These are phyloP conservation scores for Penicillium aurantiogriseum DNA, from an alignment of 2,329 filamentous ascomycete genomes.

Conservation along the genomic window DNA sequence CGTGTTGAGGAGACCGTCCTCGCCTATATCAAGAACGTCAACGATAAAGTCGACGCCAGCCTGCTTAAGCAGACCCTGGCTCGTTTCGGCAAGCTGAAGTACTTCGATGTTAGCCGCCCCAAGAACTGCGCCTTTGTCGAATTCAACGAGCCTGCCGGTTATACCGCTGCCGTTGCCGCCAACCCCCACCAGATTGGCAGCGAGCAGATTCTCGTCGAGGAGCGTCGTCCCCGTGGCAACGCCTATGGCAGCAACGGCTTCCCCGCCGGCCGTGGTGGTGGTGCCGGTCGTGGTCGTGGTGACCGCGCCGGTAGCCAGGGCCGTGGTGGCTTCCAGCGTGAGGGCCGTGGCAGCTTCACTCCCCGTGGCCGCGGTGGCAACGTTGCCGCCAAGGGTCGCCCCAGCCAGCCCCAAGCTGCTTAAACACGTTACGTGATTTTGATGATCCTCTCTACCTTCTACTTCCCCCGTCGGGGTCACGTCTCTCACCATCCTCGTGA, in stretches of 20 bases:
- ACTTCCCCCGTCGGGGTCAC: constrained; percentile 3
- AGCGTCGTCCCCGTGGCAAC: constrained; percentile 74
- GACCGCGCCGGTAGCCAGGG: constrained; percentile 64
- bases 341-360: constrained; percentile 65
- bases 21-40: constrained; percentile 95
- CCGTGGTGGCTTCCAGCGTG: constrained; percentile 66
- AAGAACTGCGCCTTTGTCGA: constrained; percentile 99
- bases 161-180: constrained; percentile 75
- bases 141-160: constrained; percentile 76
- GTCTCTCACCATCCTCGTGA: constrained; percentile 4
- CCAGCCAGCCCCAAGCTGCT: constrained; percentile 46
- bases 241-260: constrained; percentile 68
- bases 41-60: constrained; percentile 75
- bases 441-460: constrained; percentile 12
- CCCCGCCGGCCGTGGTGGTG: constrained; percentile 62
- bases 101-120: constrained; percentile 63
- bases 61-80: constrained; percentile 69
- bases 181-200: constrained; percentile 85
- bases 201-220: constrained; percentile 82
- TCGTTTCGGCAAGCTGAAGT: constrained; percentile 64
- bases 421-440: constrained; percentile 26
- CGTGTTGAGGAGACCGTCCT: constrained; percentile 71
- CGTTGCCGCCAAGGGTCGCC: constrained; percentile 48
- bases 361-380: constrained; percentile 64
- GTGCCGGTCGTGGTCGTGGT: constrained; percentile 65